Conservation (phyloP, 108 stramenopile genomes). For the Licmophora abbreviata region DNA sequence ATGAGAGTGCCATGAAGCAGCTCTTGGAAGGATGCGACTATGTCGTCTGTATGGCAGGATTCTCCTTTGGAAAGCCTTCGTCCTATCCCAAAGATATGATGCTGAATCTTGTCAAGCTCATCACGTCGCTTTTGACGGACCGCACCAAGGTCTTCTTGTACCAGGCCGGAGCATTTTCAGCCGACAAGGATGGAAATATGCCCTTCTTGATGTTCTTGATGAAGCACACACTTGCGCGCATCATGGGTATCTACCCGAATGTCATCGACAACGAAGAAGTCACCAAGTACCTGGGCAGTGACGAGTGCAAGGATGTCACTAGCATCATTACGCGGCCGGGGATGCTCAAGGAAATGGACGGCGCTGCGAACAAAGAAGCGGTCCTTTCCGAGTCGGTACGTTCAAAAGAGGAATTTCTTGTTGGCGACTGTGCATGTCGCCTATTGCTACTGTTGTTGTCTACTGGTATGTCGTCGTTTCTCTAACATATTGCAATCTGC, state of each 20-base stretch:
- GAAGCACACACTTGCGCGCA: constrained; percentile 1
- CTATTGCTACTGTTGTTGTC: background rate
- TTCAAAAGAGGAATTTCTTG: too few species aligned
- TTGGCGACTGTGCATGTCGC: background rate
- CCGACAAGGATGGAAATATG: background rate
- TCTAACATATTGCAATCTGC: too few species aligned
- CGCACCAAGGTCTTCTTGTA: constrained; percentile 8
- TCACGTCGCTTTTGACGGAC: background rate
- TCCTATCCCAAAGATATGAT: constrained; percentile 10
- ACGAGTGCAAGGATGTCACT: background rate
- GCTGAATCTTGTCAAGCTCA: constrained; percentile 5
- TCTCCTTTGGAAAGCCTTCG: background rate
- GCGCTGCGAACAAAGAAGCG: background rate
- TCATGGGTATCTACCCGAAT: constrained; percentile 1
- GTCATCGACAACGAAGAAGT: constrained; percentile 13
- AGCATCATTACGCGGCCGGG: constrained; percentile 12
- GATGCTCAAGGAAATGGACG: constrained; percentile 3
- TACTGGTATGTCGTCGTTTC: too few species aligned
- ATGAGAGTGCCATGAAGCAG: constrained; percentile 3
- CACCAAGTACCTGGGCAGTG: constrained; percentile 2
- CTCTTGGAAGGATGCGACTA: constrained; percentile 1
- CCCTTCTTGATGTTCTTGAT: background rate
- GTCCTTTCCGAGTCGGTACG: background rate
- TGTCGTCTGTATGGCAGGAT: constrained; percentile 13
- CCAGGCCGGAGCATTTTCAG: constrained; percentile 15